A percentile compares a stretch with the other conserved stretches of the same genome.
phyloP scores from a whole-genome alignment of 2,329 filamentous ascomycete species.

The Cadophora sp. region DNA sequence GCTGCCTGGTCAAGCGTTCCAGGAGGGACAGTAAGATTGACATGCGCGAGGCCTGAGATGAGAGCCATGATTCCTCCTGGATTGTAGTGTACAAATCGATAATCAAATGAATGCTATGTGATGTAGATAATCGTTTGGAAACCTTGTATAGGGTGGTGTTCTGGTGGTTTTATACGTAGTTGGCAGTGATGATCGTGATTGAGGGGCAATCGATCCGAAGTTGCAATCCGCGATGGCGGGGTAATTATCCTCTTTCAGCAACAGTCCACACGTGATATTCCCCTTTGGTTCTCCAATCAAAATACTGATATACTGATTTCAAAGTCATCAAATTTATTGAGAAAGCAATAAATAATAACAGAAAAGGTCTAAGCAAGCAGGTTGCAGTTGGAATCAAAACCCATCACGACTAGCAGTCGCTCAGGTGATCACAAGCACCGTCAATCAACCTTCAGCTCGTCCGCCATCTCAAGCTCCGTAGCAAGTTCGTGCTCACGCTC shows the following conservation, averaged over 20 bases:
- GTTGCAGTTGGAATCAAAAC: background rate
- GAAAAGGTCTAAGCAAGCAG: background rate
- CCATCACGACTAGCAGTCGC: background rate
- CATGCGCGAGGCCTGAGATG: conserved; percentile 61
- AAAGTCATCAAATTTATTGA: background rate
- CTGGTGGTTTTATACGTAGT: background rate
- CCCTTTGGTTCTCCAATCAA: too few relatives aligned
- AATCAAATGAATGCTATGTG: background rate
- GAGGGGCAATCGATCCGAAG: background rate
- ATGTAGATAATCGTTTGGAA: background rate
- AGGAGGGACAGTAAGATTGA: conserved; percentile 63
- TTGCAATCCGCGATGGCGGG: conserved; percentile 4
- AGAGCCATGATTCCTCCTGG: conserved; percentile 21
- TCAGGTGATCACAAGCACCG: background rate
- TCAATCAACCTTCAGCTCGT: conserved; percentile 1
- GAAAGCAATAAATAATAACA: background rate
- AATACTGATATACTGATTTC: background rate
- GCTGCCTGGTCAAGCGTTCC: conserved; percentile 58
- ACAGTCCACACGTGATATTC: background rate
- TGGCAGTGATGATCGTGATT: background rate
- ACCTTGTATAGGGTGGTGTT: background rate
- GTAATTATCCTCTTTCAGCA: conserved; percentile 3
- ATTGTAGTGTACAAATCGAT: background rate
- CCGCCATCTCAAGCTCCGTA: background rate
- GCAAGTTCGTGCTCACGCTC: conserved; percentile 5